Evolutionary conservation across 768 basidiomycete species (phyloP), one percentile per base, ranked within the genome.

Genomic region (Lactifluus rugatus): DNA sequence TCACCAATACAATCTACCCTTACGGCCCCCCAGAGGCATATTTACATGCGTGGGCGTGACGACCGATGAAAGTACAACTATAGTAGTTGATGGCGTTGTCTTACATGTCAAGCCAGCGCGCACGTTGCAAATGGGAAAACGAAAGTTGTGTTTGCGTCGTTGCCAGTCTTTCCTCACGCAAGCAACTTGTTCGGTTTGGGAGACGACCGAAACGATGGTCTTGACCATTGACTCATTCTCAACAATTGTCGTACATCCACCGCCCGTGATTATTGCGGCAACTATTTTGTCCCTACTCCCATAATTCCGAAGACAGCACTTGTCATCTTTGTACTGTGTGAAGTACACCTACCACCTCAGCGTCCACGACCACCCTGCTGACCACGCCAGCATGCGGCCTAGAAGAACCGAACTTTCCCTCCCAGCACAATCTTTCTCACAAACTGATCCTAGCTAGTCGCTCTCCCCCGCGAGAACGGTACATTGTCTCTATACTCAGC

Each of bases 331-430:
- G 46, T 44, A 62, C 50, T 19, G n/a, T 63, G 57, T 42, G 34
- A 57, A 52, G n/a, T n/a, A 34, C n/a, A 57, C n/a, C 58, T 48
- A 44, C 44, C 9, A 62, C 58, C 19, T 45, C 47, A 23, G 59
- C 28, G 2, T 36, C 55, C 26, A n/a, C 37, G n/a, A 23, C 42
- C 26, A 51, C 58, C 13, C n/a, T 19, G 16, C 36, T 23, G 28
- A 48, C 47, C 21, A 26, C 26, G 21, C 26, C 47, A 62, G 63
- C 49, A n/a, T 23, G 21, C 42, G 13, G 9, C 42, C 9, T 42
- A 7, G 6, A 19, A 42, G 9, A 19, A 21, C 41, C 9, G 3
- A 42, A 19, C n/a, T 21, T n/a, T 42, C n/a, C 19, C n/a, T 42
- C 9, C 41, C 28, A n/a, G 42, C 42, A 44, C 21, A 44, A 10